A percentile compares a stretch with the other conserved stretches of the same genome.
These are phyloP conservation scores for Nasturtium officinale DNA, from an alignment of 345 rosid genomes.

Conservation along the genomic window DNA sequence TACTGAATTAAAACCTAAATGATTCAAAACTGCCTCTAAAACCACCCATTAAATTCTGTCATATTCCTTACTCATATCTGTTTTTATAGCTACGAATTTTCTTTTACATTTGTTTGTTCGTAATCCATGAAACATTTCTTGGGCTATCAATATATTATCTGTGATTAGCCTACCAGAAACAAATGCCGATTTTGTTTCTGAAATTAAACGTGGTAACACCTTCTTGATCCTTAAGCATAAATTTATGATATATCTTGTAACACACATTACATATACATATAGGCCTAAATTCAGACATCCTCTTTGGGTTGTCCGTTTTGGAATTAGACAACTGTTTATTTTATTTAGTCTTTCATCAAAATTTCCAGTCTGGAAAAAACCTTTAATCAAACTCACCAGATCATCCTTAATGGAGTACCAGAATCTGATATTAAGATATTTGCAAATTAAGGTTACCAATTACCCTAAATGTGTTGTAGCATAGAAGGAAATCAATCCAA, in stretches of 20 bases:
- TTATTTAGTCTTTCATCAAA: too few species aligned
- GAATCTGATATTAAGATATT: too few species aligned
- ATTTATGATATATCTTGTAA: neutral
- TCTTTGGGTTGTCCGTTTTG: neutral
- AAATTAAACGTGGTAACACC: accelerated
- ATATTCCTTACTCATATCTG: neutral
- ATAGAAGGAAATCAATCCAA: too few species aligned
- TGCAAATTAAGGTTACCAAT: too few species aligned
- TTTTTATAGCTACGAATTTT: neutral
- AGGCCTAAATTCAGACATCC: neutral
- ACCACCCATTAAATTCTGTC: neutral
- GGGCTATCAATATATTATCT: neutral
- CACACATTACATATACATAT: neutral
- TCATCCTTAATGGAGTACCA: too few species aligned
- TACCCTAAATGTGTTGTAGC: too few species aligned
- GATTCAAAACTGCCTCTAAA: neutral
- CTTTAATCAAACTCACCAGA: too few species aligned
- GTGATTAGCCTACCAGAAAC: neutral
- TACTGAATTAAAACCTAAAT: neutral
- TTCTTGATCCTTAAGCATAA: neutral
- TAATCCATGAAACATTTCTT: neutral
- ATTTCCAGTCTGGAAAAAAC: too few species aligned
- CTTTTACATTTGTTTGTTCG: neutral
- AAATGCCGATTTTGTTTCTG: neutral
- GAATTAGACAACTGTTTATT: too few species aligned